phyloP scores from a whole-genome alignment of 2,329 filamentous ascomycete species.

The Coniochaeta sp. region DNA sequence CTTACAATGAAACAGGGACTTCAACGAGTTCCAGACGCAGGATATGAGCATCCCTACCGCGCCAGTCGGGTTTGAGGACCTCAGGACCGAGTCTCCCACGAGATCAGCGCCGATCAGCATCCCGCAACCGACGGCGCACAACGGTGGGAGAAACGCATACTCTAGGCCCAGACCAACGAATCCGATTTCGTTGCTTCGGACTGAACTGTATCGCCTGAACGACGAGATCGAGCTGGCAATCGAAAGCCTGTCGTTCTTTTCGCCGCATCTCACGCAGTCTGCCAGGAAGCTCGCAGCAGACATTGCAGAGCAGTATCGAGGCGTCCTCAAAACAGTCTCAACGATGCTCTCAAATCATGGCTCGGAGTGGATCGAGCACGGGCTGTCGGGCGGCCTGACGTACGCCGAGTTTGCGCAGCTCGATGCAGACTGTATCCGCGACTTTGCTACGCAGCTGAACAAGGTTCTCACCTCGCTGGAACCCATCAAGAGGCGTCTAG shows the following conservation, averaged over 20 bases:
- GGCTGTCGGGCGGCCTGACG: slow-evolving; percentile 5
- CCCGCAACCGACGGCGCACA: neutral
- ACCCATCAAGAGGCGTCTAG: neutral
- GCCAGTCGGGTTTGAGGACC: neutral
- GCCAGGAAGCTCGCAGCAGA: neutral
- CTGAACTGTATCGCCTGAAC: slow-evolving; percentile 9
- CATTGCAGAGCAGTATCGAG: neutral
- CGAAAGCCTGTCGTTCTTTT: neutral
- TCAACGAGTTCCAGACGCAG: slow-evolving; percentile 9
- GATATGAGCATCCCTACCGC: slow-evolving; percentile 6
- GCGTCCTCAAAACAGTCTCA: slow-evolving; percentile 1
- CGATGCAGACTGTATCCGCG: slow-evolving; percentile 4
- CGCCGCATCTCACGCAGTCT: neutral
- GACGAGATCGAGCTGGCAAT: slow-evolving; percentile 5
- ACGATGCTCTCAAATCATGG: slow-evolving; percentile 7
- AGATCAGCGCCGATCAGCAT: slow-evolving; percentile 6
- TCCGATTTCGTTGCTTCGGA: slow-evolving; percentile 3
- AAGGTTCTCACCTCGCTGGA: neutral
- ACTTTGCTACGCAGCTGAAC: slow-evolving; percentile 5
- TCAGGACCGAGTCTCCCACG: neutral
- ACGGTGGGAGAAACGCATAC: neutral
- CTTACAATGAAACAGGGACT: slow-evolving; percentile 7
- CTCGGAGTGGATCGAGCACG: slow-evolving; percentile 10
- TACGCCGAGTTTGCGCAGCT: slow-evolving; percentile 9
- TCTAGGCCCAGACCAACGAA: neutral